These are phyloP conservation scores for Tylopilus felleus DNA, from an alignment of 768 basidiomycete species.

Conservation along the genomic window DNA sequence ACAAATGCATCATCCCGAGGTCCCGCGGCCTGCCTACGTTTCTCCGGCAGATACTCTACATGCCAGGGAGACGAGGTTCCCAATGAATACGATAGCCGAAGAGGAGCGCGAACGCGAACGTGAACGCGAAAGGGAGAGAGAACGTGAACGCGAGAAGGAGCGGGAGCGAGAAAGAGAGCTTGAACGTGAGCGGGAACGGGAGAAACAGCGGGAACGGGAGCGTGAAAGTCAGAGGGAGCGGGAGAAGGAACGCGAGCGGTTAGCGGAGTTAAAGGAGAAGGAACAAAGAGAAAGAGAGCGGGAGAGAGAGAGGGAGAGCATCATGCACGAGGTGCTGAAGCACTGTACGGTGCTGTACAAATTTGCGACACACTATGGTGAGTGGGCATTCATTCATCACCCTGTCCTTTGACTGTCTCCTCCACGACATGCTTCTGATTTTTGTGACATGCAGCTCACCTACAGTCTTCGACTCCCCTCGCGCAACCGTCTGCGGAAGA, in stretches of 20 bases:
- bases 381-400: constrained; percentile 10
- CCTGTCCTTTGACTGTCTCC: neutral
- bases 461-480: constrained; percentile 45
- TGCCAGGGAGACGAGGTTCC: constrained; percentile 20
- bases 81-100: constrained; percentile 7
- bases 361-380: constrained; percentile 70
- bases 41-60: constrained; percentile 31
- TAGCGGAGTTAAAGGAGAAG: constrained; percentile 20
- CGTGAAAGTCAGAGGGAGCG: constrained; percentile 22
- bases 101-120: constrained; percentile 24
- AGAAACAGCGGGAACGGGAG: constrained; percentile 20
- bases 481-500: constrained; percentile 54
- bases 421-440: constrained; percentile 1
- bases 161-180: constrained; percentile 17
- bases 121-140: constrained; percentile 19
- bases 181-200: constrained; percentile 18
- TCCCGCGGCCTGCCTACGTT: constrained; percentile 22
- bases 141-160: constrained; percentile 18
- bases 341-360: constrained; percentile 59
- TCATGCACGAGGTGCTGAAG: constrained; percentile 30
- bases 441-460: constrained; percentile 22
- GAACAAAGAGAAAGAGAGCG: constrained; percentile 26
- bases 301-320: constrained; percentile 17
- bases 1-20: constrained; percentile 25
- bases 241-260: constrained; percentile 23